Evolutionary conservation across 805 yeast genomes (phyloP).

Genomic region (Deakozyma indianensis): DNA sequence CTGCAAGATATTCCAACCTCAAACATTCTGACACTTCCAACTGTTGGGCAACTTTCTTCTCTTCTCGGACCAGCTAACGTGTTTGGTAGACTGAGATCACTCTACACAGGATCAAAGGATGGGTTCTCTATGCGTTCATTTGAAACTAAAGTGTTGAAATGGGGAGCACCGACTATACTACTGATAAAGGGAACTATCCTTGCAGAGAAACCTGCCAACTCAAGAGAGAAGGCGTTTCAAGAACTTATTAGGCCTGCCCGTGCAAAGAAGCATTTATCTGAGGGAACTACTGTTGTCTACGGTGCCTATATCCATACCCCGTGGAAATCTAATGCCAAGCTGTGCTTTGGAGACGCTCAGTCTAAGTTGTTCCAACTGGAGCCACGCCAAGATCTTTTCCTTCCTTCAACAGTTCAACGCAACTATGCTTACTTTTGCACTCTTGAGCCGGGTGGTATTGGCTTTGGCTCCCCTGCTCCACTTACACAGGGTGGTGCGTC

Average conservation of each 20-base stretch:
- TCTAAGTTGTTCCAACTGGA: conserved; percentile 50
- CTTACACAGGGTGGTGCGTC: conserved; percentile 21
- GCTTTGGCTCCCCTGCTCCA: conserved; percentile 56
- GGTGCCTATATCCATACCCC: conserved; percentile 57
- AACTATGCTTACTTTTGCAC: conserved; percentile 42
- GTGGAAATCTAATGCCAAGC: conserved; percentile 64
- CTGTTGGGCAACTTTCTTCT: background rate
- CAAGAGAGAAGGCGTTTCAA: conserved; percentile 12
- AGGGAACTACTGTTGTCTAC: conserved; percentile 28
- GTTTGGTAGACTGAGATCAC: conserved; percentile 6
- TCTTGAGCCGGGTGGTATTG: conserved; percentile 69
- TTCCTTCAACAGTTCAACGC: conserved; percentile 22
- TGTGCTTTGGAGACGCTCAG: conserved; percentile 49
- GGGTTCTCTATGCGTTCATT: conserved; percentile 85
- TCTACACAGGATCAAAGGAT: conserved; percentile 57
- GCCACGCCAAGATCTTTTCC: conserved; percentile 50
- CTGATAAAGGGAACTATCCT: conserved; percentile 34
- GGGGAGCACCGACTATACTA: conserved; percentile 77
- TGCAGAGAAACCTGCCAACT: conserved; percentile 9
- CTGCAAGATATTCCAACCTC: background rate
- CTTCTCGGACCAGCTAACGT: background rate
- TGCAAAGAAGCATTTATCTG: conserved; percentile 5
- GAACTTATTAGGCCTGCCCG: conserved; percentile 15
- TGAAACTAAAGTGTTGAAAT: conserved; percentile 70
- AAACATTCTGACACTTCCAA: background rate